A percentile compares a stretch with the other conserved stretches of the same genome.
These are phyloP conservation scores for Plasmodium vinckei DNA, from an alignment of 169 alveolate genomes.

Conservation along the genomic window DNA sequence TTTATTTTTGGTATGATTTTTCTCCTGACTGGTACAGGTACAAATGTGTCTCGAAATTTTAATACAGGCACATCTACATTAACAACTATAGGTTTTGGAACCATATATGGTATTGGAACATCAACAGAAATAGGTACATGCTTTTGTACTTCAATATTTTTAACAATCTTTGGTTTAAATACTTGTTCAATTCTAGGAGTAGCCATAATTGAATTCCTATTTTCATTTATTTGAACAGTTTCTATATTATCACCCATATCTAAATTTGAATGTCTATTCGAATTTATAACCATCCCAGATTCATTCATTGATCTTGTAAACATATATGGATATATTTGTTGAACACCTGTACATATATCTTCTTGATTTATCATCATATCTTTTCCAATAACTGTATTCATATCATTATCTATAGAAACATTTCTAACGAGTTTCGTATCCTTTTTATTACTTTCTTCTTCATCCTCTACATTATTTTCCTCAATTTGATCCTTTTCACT, in stretches of 20 bases:
- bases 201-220: conserved; percentile 9
- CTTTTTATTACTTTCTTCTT: conserved; percentile 4
- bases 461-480: not conserved
- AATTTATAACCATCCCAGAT: conserved; percentile 49
- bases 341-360: conserved; percentile 11
- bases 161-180: conserved; percentile 84
- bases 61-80: conserved; percentile 90
- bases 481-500: not conserved
- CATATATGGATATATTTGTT: conserved; percentile 18
- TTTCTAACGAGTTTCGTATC: conserved; percentile 38
- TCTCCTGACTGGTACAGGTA: conserved; percentile 89
- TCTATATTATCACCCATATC: conserved; percentile 16
- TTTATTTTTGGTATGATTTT: conserved; percentile 88
- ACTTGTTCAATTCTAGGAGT: conserved; percentile 81
- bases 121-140: conserved; percentile 89
- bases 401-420: not conserved
- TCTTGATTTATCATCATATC: conserved; percentile 3
- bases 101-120: conserved; percentile 91
- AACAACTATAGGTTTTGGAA: conserved; percentile 89
- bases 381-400: not conserved
- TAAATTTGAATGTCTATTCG: conserved; percentile 48
- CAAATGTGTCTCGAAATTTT: conserved; percentile 89
- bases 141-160: conserved; percentile 83
- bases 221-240: conserved; percentile 25
- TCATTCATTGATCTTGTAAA: conserved; percentile 77